Evolutionary conservation across 2,329 filamentous ascomycete genomes (phyloP), one percentile per base, ranked within the genome.

Genomic region (Dactylellina parvicollis): DNA sequence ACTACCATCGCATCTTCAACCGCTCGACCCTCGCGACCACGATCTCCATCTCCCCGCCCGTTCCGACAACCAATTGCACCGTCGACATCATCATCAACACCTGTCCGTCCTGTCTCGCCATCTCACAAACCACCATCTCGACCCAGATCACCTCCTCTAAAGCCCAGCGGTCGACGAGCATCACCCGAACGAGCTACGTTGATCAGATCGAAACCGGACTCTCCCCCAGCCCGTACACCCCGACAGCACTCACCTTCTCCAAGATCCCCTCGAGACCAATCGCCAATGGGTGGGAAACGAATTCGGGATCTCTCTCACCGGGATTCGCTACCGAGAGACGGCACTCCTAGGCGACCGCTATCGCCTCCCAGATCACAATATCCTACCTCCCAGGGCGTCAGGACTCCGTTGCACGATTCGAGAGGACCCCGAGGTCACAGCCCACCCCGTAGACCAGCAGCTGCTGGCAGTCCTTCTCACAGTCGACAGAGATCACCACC

Each of bases 171-270:
- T 2, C 49, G 67, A 38, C 50, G 59, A 12, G 16, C 65, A 47
- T 77, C 77, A 32, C 77, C 76, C 1, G 76, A 76, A 20, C 75
- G 65, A 30, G 75, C 76, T 16, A 76, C 77, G 1, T 47, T 75
- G 28, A 64, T 69, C 30, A 66, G 69, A 40, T 74, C 60, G n/a
- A 67, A 74, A 42, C 69, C 61, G 14, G 67, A 72, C 14, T 74
- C 76, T 18, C 75, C 75, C 2, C 70, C 56, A 49, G 18, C 38
- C 32, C 75, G 57, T 22, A 76, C 75, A n/a, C 74, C 75, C 10
- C 54, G 46, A 16, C 36, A 56, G 16, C 40, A 50, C 49, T 61
- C 76, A 50, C 38, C 74, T 42, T 50, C 49, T 50, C 59, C 57
- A 44, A n/a, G 54, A 60, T 64, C 61, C n/a, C 52, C 61, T 10